Evolutionary conservation across 2,329 filamentous ascomycete genomes (phyloP).

Genomic region (Mariannaea elegans): DNA sequence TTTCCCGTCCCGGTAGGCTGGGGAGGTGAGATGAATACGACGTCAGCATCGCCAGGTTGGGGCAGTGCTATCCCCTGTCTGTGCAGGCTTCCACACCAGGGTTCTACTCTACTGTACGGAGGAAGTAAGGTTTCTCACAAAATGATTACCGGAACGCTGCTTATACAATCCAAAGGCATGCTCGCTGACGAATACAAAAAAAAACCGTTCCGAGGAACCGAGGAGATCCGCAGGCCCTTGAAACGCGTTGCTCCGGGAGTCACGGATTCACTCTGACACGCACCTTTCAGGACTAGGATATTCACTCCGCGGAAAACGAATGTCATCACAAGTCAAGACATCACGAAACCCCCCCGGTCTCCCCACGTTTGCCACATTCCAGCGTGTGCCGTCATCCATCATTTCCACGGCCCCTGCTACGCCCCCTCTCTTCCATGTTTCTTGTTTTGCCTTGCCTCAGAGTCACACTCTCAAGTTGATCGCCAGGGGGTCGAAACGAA

Average conservation of each 20-base stretch:
- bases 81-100: neutral
- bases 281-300: neutral
- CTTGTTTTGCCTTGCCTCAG: neutral
- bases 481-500: neutral
- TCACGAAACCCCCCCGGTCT: neutral
- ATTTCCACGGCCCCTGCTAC: conserved; percentile 22
- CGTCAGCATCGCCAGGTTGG: neutral
- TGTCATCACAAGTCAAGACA: conserved; percentile 5
- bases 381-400: conserved; percentile 11
- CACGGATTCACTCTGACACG: neutral
- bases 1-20: neutral
- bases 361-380: conserved; percentile 37
- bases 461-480: conserved; percentile 1
- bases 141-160: neutral
- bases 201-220: neutral
- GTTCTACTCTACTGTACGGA: too few species aligned
- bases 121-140: neutral
- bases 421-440: neutral
- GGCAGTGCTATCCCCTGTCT: neutral
- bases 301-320: neutral
- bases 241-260: neutral
- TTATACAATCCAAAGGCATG: neutral
- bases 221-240: neutral
- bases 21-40: neutral
- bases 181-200: neutral